Conservation (phyloP, 108 stramenopile genomes). For the Nannochloropsis salina region DNA sequence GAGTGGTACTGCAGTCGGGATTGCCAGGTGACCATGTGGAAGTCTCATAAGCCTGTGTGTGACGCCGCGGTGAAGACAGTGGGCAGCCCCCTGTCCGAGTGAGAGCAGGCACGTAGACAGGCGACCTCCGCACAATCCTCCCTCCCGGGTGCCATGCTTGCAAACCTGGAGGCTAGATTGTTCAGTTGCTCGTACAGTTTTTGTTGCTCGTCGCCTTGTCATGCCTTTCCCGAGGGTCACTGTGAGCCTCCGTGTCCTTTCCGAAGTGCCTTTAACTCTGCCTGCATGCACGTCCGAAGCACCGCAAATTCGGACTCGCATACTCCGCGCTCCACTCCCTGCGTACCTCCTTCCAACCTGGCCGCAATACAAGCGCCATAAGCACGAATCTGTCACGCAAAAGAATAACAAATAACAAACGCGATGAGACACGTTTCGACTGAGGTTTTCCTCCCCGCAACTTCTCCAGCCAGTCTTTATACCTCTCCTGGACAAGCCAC, state of each 20-base stretch:
- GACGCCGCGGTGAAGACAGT: neutral
- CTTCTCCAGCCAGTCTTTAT: neutral
- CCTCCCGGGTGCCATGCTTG: no score
- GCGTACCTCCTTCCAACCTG: constrained; percentile 5
- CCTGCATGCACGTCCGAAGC: neutral
- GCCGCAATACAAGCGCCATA: constrained; percentile 14
- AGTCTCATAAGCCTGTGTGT: neutral
- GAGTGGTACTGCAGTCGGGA: constrained; percentile 17
- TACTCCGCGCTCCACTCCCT: neutral
- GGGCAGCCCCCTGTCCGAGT: no score
- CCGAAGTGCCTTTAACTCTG: neutral
- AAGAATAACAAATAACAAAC: no score
- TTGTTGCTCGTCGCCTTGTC: no score
- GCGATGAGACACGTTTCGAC: neutral
- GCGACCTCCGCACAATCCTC: no score
- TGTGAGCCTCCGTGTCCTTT: neutral
- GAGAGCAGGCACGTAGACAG: no score
- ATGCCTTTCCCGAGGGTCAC: no score
- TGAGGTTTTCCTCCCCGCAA: neutral
- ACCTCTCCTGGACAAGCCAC: neutral
- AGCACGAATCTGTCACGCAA: neutral
- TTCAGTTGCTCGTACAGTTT: no score
- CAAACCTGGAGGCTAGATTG: no score
- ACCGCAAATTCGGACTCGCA: constrained; percentile 8
- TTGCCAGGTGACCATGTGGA: neutral